Base-by-base conservation (phyloP, 2,329 filamentous ascomycete genomes). In the Talaromyces sp. region DNA sequence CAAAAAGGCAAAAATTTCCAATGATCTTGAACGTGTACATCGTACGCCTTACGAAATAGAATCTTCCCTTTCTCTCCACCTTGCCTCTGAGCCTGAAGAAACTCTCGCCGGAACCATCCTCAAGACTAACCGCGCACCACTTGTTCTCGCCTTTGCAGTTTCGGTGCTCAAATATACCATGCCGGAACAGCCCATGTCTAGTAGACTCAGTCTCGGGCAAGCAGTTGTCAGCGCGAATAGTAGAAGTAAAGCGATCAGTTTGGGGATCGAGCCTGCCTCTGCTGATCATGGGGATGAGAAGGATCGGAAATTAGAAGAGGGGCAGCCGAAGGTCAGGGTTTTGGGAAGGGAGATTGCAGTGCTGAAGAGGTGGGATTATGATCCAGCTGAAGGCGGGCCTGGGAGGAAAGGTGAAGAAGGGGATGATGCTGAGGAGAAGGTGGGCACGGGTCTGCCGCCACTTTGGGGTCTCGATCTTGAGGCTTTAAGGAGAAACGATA, bases 131-230 rank as follows among this genome's bases (percentile, higher is more conserved):
- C 84, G 93, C 45, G 92, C 93, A 2, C 92, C 93, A 1, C 79
- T 96, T 1, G 87, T 96, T 1, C 82, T 96, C 5, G 92, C 92
- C 0, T 96, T 96, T 76, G 88, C 90, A 0, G 85, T 92, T 14
- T 85, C 87, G 66, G 74, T 94, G 58, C 75, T 96, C 56, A 88
- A 90, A 54, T 88, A 90, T 73, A 96, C 91, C 0, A 94, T 93
- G 89, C 90, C 92, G 0, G 88, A 91, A 69, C 93, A 97, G 74
- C 92, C 92, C 3, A 82, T 89, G 3, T 95, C 91, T n/a, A 94
- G 91, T 73, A 84, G 91, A 56, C 79, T 96, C 22, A 96, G 92
- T 73, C 80, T 97, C 22, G 91, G 89, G 0, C 92, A 96, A 76
- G 92, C 91, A 0, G 88, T 95, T 1, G 90, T 96, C 16, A 93